Conservation (phyloP, 257 asterid genomes). For the Capsicum baccatum region DNA sequence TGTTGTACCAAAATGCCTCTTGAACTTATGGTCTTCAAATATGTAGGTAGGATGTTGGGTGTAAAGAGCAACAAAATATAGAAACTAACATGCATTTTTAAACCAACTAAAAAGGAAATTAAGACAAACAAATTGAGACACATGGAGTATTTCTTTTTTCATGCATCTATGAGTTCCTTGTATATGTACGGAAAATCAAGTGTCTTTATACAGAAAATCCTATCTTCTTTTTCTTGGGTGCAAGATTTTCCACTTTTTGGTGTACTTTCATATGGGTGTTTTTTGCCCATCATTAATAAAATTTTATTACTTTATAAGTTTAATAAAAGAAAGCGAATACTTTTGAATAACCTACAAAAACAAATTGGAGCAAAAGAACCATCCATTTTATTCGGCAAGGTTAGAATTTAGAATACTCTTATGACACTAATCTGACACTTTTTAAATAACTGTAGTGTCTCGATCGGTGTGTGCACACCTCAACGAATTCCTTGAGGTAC, state of each 20-base stretch:
- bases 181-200: neutral
- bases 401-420: neutral
- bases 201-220: neutral
- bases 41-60: neutral
- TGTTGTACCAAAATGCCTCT: no score
- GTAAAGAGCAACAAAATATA: neutral
- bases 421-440: neutral
- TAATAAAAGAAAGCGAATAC: no score
- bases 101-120: no score
- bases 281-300: neutral
- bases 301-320: no score
- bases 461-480: neutral
- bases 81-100: neutral
- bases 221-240: neutral
- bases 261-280: neutral
- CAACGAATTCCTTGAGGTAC: neutral
- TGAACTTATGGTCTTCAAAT: neutral
- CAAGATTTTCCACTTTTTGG: neutral
- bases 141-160: neutral
- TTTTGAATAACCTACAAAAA: neutral
- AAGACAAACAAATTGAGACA: neutral
- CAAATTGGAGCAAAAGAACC: neutral
- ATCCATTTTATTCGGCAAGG: neutral
- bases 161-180: neutral
- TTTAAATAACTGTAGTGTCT: neutral